Base-by-base conservation (phyloP, 257 asterid genomes). In the Apocynum venetum region DNA sequence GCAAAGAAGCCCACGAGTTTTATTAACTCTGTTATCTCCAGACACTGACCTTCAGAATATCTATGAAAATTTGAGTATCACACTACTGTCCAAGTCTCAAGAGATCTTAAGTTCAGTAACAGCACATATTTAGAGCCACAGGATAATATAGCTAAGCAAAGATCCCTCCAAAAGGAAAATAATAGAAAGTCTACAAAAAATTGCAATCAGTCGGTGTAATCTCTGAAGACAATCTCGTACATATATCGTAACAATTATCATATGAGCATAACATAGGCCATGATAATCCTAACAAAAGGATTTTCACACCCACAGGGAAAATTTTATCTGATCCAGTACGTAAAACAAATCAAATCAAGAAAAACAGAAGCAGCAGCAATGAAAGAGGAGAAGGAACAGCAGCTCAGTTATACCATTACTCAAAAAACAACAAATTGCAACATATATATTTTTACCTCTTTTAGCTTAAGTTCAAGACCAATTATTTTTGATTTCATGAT, bases 391-490 rank as follows among this genome's bases (percentile, higher is more conserved):
- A 11, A 76, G 9, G 51, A 49, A 56, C 6, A 76, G 69, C 6
- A 38, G 4, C 46, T 17, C 52, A 19, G 3, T 56, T 38, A 73
- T 8, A 19, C 36, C 5, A 11, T 63, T 7, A 73, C 11, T 7
- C 19, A 8, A 53, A 12, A 59, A 59, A 61, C n/a, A 31, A 55
- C 31, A 73, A 47, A 76, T 35, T 49, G 63, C 67, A 17, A 60
- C 25, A 20, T 25, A 55, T 57, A 64, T 48, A 78, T 17, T 1
- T 81, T 75, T 36, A 86, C 89, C 89, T 84, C 83, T n/a, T 72
- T 78, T 77, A 86, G 74, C 78, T 84, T 84, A 76, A 31, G 72
- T 60, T 86, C 86, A 25, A 86, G 85, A 44, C 49, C 78, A 64
- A 31, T 80, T 72, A 78, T 76, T 84, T 82, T 78, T 48, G 74